phyloP scores from a whole-genome alignment of 1,284 basidiomycete genomes.

The Amylostereum areolatum region DNA sequence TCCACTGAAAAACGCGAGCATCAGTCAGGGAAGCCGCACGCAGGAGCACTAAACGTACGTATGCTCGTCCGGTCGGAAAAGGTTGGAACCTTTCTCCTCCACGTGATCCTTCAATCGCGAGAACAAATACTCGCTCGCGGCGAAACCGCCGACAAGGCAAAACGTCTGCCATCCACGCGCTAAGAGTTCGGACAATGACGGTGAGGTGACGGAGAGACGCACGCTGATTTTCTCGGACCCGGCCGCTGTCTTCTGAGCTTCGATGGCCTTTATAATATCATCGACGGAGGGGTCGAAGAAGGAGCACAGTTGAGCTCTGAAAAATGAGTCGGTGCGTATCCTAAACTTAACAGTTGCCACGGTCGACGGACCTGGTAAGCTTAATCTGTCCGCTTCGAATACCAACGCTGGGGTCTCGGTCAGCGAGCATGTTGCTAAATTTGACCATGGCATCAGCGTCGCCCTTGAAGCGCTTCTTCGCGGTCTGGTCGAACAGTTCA shows the following conservation, averaged over 20 bases:
- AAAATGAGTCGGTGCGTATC: neutral
- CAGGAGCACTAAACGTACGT: neutral
- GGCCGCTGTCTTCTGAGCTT: constrained; percentile 9
- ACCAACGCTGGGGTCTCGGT: constrained; percentile 36
- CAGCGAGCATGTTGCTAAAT: constrained; percentile 37
- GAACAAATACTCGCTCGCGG: constrained; percentile 24
- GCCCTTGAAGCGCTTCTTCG: constrained; percentile 41
- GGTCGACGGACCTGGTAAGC: constrained; percentile 30
- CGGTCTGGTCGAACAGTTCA: constrained; percentile 32
- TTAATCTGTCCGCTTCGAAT: constrained; percentile 42
- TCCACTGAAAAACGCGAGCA: neutral
- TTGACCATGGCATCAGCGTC: constrained; percentile 39
- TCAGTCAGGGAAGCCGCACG: neutral
- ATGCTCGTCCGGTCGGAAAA: neutral
- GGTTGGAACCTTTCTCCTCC: constrained; percentile 13
- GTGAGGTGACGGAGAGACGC: neutral
- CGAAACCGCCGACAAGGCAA: constrained; percentile 41
- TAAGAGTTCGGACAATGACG: constrained; percentile 4
- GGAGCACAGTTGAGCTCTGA: constrained; percentile 32
- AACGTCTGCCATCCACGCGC: constrained; percentile 21
- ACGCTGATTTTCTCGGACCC: neutral
- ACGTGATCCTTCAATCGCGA: constrained; percentile 27
- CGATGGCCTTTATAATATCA: neutral
- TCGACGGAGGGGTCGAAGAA: constrained; percentile 29
- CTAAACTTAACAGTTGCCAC: neutral